Percentiles rank a stretch among this genome's conserved stretches.
phyloP scores from a whole-genome alignment of 176 grass and related monocot genomes.

The Tuctoria greenei region DNA sequence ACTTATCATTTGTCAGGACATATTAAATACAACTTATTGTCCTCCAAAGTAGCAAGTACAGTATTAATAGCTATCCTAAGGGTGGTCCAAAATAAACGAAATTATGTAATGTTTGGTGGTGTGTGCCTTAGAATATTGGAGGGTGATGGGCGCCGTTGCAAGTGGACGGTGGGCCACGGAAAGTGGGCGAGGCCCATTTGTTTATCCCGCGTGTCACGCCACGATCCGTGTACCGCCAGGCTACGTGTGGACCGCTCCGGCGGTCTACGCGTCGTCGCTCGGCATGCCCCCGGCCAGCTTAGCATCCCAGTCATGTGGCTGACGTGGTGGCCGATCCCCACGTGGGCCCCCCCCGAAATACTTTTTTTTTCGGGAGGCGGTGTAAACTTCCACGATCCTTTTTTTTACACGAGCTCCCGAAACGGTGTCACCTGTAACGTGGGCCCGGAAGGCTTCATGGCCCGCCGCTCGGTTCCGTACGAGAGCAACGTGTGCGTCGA shows the following conservation, averaged over 20 bases:
- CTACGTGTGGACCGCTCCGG: conserved; percentile 15
- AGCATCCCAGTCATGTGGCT: conserved; percentile 37
- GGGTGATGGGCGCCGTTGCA: background rate
- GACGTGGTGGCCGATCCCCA: conserved; percentile 37
- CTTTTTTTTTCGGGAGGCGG: background rate
- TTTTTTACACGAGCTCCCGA: background rate
- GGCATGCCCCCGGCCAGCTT: background rate
- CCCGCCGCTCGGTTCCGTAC: background rate
- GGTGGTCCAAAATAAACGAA: background rate
- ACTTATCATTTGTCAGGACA: too few relatives aligned
- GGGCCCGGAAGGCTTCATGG: background rate
- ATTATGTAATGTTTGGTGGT: background rate
- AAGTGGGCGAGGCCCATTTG: background rate
- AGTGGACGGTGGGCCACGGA: conserved; percentile 30
- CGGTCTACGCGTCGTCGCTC: conserved; percentile 31
- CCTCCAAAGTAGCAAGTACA: background rate
- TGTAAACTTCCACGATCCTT: background rate
- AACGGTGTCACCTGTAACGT: background rate
- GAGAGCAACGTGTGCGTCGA: background rate
- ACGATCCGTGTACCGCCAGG: background rate
- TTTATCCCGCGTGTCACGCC: conserved; percentile 35
- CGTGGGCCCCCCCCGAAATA: background rate
- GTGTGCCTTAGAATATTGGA: background rate
- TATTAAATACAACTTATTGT: background rate
- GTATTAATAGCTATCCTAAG: too few relatives aligned